phyloP scores from a whole-genome alignment of 1,284 basidiomycete genomes.

The Microbotryum silenes-acaulis region DNA sequence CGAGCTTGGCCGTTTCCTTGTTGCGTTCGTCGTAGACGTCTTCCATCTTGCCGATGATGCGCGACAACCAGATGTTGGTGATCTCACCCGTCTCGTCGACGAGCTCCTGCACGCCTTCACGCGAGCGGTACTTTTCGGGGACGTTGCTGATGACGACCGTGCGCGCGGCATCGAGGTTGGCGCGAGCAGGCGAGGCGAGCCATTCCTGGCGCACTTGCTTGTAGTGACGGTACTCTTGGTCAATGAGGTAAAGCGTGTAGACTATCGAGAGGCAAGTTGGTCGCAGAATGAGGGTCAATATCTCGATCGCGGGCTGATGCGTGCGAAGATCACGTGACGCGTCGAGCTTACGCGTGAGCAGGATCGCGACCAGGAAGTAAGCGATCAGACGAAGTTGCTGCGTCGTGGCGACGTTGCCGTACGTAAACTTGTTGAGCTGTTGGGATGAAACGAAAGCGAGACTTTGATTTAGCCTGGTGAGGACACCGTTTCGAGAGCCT shows the following conservation, averaged over 20 bases:
- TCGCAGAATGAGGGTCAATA: no score
- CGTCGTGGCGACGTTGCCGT: not conserved
- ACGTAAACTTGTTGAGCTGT: not conserved
- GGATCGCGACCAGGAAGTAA: not conserved
- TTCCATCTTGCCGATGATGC: constrained; percentile 55
- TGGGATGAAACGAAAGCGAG: no score
- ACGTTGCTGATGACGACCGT: constrained; percentile 81
- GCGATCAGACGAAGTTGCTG: not conserved
- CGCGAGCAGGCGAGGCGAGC: constrained; percentile 62
- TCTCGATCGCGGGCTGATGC: no score
- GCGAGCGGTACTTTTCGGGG: constrained; percentile 59
- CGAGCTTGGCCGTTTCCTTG: constrained; percentile 64
- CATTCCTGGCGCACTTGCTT: constrained; percentile 71
- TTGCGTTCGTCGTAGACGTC: constrained; percentile 71
- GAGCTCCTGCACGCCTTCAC: constrained; percentile 58
- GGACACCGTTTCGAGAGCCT: no score
- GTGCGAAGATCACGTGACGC: no score
- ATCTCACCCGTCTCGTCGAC: constrained; percentile 53
- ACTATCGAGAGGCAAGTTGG: constrained; percentile 42
- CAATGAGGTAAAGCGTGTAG: constrained; percentile 75
- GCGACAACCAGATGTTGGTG: constrained; percentile 67
- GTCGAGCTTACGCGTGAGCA: not conserved
- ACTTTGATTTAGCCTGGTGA: no score
- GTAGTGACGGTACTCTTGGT: constrained; percentile 68
- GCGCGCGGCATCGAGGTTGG: constrained; percentile 66